phyloP scores from a whole-genome alignment of 2,329 filamentous ascomycete species.

The Ophiocordyceps australis region DNA sequence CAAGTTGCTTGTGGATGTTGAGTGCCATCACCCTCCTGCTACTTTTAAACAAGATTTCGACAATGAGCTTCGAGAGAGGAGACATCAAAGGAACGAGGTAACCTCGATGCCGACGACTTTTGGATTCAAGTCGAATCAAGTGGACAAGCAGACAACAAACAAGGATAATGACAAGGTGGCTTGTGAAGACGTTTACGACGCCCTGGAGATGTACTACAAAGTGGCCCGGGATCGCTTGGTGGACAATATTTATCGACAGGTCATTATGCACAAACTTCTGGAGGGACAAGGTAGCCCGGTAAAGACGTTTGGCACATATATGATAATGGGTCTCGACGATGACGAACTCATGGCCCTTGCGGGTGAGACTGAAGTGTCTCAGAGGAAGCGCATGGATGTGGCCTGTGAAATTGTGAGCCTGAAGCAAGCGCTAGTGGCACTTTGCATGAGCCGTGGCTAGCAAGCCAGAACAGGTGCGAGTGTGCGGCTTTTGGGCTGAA shows the following conservation, averaged over 20 bases:
- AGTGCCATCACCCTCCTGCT: constrained; percentile 30
- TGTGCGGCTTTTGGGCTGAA: too few relatives aligned
- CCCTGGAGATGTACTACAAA: constrained; percentile 42
- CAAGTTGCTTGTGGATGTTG: constrained; percentile 31
- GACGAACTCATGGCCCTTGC: constrained; percentile 36
- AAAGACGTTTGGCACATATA: constrained; percentile 28
- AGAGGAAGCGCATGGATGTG: constrained; percentile 22
- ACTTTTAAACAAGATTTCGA: constrained; percentile 38
- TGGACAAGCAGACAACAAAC: too few relatives aligned
- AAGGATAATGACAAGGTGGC: constrained; percentile 14
- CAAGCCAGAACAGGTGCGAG: too few relatives aligned
- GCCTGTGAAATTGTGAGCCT: constrained; percentile 20
- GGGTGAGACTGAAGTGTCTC: constrained; percentile 29
- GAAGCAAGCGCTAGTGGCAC: too few relatives aligned
- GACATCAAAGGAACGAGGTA: too few relatives aligned
- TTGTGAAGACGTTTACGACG: constrained; percentile 37
- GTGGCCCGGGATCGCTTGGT: constrained; percentile 42
- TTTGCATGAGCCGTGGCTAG: too few relatives aligned
- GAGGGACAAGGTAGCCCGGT: constrained; percentile 29
- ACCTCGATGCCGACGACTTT: too few relatives aligned
- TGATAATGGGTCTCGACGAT: constrained; percentile 25
- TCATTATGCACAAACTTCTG: constrained; percentile 33
- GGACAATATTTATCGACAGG: constrained; percentile 42
- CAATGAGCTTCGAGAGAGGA: constrained; percentile 12
- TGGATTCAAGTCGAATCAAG: too few relatives aligned